These are phyloP conservation scores for Catenaria anguillulae DNA, from an alignment of 371 early-diverging fungal species.

Conservation along the genomic window DNA sequence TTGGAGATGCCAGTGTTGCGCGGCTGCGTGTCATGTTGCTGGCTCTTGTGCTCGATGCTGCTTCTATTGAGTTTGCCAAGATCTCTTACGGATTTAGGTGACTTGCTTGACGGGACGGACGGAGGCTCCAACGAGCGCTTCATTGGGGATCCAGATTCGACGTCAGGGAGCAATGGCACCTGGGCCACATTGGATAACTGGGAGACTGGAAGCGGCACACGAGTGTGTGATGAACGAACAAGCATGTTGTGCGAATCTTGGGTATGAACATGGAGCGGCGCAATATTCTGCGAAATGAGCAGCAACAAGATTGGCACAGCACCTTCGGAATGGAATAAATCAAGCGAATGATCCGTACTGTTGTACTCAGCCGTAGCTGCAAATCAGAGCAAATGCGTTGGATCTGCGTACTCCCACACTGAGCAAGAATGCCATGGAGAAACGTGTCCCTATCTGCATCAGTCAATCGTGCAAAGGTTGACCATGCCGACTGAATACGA, in stretches of 20 bases:
- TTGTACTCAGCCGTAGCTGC: neutral
- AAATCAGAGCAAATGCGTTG: neutral
- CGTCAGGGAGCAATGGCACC: too few relatives aligned
- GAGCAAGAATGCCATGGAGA: neutral
- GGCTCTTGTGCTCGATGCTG: too few relatives aligned
- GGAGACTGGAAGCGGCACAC: neutral
- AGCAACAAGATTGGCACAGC: too few relatives aligned
- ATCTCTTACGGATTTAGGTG: too few relatives aligned
- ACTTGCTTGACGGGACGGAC: too few relatives aligned
- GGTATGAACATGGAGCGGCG: neutral
- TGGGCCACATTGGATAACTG: neutral
- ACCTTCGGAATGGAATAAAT: too few relatives aligned
- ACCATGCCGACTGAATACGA: neutral
- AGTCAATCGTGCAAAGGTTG: neutral
- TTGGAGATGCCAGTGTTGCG: conserved; percentile 4
- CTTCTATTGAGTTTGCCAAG: too few relatives aligned
- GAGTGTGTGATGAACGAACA: neutral
- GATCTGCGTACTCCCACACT: neutral
- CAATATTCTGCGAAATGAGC: neutral
- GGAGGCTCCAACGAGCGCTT: too few relatives aligned
- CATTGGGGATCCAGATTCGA: too few relatives aligned
- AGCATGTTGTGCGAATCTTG: neutral
- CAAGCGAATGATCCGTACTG: neutral
- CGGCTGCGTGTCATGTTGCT: too few relatives aligned
- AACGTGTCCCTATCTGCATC: neutral